Percentiles rank a stretch among this genome's conserved stretches.
phyloP scores from a whole-genome alignment of 2,329 filamentous ascomycete species.

The Fusarium gaditjirri region DNA sequence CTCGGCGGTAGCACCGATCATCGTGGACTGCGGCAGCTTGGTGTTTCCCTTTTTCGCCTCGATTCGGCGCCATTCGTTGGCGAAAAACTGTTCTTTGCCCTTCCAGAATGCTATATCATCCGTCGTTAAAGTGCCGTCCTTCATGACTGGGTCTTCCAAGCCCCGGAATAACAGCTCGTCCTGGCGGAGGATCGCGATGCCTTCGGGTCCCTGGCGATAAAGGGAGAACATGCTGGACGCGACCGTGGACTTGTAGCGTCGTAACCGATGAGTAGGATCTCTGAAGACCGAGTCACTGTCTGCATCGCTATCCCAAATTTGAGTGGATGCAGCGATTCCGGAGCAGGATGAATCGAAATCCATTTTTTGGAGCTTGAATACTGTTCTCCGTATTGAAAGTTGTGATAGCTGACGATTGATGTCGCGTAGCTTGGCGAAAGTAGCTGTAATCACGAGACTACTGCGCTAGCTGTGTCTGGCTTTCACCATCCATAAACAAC shows the following conservation, averaged over 20 bases:
- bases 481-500: no score
- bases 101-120: not conserved
- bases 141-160: not conserved
- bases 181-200: not conserved
- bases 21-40: not conserved
- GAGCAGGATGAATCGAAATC: not conserved
- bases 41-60: not conserved
- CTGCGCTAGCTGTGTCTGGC: no score
- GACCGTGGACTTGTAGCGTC: not conserved
- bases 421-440: no score
- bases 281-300: not conserved
- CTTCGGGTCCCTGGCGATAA: not conserved
- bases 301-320: not conserved
- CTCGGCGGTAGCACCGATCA: not conserved
- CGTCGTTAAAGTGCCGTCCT: not conserved
- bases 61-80: not conserved
- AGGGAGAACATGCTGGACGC: not conserved
- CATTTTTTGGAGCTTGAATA: not conserved
- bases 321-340: not conserved
- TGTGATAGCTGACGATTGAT: no score
- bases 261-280: not conserved
- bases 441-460: no score
- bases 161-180: not conserved
- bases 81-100: not conserved
- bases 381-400: no score